A percentile compares a stretch with the other conserved stretches of the same genome.
Conservation (phyloP, 169 alveolate species). For the Plasmodium coatneyi region DNA sequence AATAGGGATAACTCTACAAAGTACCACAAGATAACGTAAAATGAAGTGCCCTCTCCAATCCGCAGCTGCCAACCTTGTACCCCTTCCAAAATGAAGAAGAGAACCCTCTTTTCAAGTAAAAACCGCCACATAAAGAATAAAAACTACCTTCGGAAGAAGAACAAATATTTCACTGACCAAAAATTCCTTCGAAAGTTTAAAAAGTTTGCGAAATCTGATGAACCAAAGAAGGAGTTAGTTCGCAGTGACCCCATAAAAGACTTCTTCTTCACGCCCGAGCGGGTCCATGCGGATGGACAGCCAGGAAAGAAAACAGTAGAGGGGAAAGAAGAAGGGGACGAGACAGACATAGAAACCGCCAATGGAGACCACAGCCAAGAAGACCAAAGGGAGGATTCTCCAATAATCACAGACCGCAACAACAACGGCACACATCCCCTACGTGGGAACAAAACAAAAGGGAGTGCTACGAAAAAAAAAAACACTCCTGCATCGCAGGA, state of each 20-base stretch:
- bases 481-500: not conserved
- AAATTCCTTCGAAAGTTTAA: conserved; percentile 60
- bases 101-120: conserved; percentile 13
- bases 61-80: not conserved
- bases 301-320: not conserved
- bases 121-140: conserved; percentile 27
- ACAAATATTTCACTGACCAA: conserved; percentile 56
- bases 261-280: conserved; percentile 52
- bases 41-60: not conserved
- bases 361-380: not conserved
- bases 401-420: not conserved
- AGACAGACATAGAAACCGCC: not conserved
- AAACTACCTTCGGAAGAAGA: conserved; percentile 37
- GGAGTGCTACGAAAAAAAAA: not conserved
- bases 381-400: not conserved
- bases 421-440: not conserved
- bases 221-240: not conserved
- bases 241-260: conserved; percentile 53
- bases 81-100: conserved; percentile 11
- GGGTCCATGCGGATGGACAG: not conserved
- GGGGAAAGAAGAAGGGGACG: not conserved
- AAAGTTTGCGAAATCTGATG: conserved; percentile 17
- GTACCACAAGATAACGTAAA: not conserved
- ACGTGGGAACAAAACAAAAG: not conserved
- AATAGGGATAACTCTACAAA: not conserved